Percentiles rank a stretch among this genome's conserved stretches.
These are phyloP conservation scores for Cyclotella sp. DNA, from an alignment of 108 stramenopile species.

Conservation along the genomic window DNA sequence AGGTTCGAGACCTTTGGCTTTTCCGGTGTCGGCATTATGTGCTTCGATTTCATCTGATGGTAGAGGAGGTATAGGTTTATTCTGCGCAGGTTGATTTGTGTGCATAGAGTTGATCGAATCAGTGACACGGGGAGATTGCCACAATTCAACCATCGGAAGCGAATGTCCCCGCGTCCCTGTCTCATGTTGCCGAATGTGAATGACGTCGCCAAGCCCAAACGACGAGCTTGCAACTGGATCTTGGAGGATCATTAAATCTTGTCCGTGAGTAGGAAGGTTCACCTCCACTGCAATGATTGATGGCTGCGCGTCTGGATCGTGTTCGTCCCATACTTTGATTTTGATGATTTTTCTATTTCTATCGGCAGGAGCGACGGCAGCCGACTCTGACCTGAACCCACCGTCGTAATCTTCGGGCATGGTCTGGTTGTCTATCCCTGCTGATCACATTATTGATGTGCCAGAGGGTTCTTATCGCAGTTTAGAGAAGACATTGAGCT, in stretches of 20 bases:
- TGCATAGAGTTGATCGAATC: background rate
- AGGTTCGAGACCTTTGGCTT: slow-evolving; percentile 20
- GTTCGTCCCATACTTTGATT: slow-evolving; percentile 17
- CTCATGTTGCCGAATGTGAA: background rate
- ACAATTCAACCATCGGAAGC: background rate
- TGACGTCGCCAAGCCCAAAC: background rate
- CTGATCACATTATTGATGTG: no score
- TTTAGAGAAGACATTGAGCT: no score
- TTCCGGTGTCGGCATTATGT: background rate
- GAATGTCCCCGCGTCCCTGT: background rate
- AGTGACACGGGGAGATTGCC: background rate
- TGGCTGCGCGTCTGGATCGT: background rate
- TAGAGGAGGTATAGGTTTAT: background rate
- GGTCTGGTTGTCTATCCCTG: no score
- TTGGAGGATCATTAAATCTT: background rate
- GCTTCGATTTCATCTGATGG: background rate
- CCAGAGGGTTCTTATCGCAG: no score
- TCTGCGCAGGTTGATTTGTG: background rate
- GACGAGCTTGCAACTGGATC: background rate
- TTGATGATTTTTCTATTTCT: slow-evolving; percentile 9
- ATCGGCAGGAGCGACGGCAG: no score
- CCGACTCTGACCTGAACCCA: no score
- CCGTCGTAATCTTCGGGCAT: no score
- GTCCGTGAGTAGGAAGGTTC: slow-evolving; percentile 1
- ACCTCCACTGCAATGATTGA: slow-evolving; percentile 9